These are phyloP conservation scores for Xerocomus spinulosus DNA, from an alignment of 768 basidiomycete species.

Conservation along the genomic window DNA sequence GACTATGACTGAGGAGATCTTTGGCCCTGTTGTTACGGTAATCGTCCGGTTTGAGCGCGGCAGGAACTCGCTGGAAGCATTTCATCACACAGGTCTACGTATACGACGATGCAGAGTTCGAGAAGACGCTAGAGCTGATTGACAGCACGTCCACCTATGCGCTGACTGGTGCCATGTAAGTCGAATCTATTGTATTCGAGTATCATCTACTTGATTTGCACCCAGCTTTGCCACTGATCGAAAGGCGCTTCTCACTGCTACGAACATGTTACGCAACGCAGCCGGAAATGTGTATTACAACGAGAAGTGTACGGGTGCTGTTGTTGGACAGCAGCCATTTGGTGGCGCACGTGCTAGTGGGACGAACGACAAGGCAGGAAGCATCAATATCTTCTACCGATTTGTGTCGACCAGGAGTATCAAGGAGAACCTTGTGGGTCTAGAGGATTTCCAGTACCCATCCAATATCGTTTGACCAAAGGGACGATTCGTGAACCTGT, in stretches of 20 bases:
- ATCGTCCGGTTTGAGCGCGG: conserved; percentile 13
- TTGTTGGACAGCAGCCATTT: conserved; percentile 97
- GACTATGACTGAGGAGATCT: conserved; percentile 94
- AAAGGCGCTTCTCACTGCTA: conserved; percentile 70
- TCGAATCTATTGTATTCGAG: conserved; percentile 9
- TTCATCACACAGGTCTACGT: conserved; percentile 62
- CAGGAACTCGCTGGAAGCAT: background rate
- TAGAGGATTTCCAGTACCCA: conserved; percentile 81
- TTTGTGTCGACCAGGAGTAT: conserved; percentile 88
- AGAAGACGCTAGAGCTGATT: conserved; percentile 82
- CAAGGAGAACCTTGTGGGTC: conserved; percentile 92
- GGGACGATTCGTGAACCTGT: background rate
- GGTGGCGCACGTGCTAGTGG: conserved; percentile 91
- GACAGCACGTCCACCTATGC: conserved; percentile 85
- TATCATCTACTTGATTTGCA: conserved; percentile 7
- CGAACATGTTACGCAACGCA: conserved; percentile 80
- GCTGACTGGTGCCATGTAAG: conserved; percentile 91
- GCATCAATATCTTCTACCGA: conserved; percentile 69
- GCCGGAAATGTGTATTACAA: conserved; percentile 98
- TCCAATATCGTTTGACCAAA: conserved; percentile 71
- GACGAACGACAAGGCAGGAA: conserved; percentile 97
- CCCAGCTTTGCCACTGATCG: conserved; percentile 80
- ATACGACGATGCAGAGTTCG: conserved; percentile 82
- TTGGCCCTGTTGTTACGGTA: conserved; percentile 93
- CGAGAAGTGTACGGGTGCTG: conserved; percentile 97